Conservation (phyloP, 768 basidiomycete genomes). For the Mycena maculata region DNA sequence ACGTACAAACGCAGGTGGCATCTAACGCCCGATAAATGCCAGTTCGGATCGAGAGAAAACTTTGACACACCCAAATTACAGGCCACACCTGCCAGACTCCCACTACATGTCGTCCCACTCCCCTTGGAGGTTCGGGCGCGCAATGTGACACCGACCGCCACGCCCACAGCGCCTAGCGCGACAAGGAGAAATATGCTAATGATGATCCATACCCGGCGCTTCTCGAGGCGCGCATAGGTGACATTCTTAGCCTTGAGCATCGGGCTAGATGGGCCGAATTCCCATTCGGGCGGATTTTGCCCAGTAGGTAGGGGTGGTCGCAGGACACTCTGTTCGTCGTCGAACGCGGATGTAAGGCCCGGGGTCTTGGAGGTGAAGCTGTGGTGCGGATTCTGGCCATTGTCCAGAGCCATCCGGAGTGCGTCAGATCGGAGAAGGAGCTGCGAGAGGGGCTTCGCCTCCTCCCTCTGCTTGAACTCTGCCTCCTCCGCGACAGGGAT, state of each 20-base stretch:
- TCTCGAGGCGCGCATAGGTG: constrained; percentile 24
- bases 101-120: constrained; percentile 39
- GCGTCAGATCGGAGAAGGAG: constrained; percentile 62
- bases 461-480: constrained; percentile 58
- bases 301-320: neutral
- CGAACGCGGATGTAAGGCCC: constrained; percentile 15
- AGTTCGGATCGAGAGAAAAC: neutral
- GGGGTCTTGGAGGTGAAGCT: constrained; percentile 45
- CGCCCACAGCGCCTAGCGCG: constrained; percentile 54
- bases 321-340: constrained; percentile 8
- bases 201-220: constrained; percentile 40
- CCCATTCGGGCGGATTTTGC: neutral
- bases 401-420: constrained; percentile 62
- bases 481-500: constrained; percentile 56
- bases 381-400: constrained; percentile 64
- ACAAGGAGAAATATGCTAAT: constrained; percentile 49
- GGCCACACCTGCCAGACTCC: constrained; percentile 57
- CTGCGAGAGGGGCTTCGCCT: constrained; percentile 61
- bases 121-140: constrained; percentile 43
- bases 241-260: constrained; percentile 17
- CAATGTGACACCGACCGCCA: constrained; percentile 58
- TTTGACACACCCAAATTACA: constrained; percentile 66
- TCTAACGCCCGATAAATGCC: constrained; percentile 48
- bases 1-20: constrained; percentile 71
- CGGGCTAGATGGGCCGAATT: constrained; percentile 15